Percentiles rank a stretch among this genome's conserved stretches.
Evolutionary conservation across 148 eudicot genomes (phyloP).

Genomic region (Polygonum maritimum): DNA sequence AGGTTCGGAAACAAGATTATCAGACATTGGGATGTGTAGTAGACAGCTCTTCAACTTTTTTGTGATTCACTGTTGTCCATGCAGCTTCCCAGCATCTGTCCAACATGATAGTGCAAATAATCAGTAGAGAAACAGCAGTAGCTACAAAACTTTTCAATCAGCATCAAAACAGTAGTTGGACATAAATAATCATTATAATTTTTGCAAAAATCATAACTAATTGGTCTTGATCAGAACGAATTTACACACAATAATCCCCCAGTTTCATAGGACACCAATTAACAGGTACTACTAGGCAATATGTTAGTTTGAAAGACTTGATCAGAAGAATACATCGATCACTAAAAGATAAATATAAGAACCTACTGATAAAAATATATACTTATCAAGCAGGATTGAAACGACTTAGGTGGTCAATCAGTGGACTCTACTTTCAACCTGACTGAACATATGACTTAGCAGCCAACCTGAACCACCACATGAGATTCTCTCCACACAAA

Average conservation of each 20-base stretch:
- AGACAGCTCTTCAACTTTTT: slow-evolving; percentile 10
- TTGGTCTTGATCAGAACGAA: neutral
- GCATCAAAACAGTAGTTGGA: neutral
- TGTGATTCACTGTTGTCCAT: slow-evolving; percentile 2
- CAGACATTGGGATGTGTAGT: slow-evolving; percentile 26
- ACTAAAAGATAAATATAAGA: neutral
- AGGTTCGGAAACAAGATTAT: slow-evolving; percentile 39
- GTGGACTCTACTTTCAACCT: neutral
- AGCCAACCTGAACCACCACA: neutral
- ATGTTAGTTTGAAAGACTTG: neutral
- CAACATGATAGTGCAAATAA: neutral
- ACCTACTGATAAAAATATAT: too few relatives aligned
- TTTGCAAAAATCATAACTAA: neutral
- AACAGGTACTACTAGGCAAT: neutral
- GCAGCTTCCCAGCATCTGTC: slow-evolving; percentile 5
- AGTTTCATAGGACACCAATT: neutral
- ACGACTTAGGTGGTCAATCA: neutral
- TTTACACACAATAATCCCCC: neutral
- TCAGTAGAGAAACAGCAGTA: neutral
- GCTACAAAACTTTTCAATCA: neutral
- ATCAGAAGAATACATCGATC: neutral
- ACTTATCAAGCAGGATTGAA: neutral
- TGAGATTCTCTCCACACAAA: neutral
- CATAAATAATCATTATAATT: neutral
- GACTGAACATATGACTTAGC: neutral